A percentile compares a stretch with the other conserved stretches of the same genome.
Conservation (phyloP, 306 rosid species). For the Alnus glutinosa region DNA sequence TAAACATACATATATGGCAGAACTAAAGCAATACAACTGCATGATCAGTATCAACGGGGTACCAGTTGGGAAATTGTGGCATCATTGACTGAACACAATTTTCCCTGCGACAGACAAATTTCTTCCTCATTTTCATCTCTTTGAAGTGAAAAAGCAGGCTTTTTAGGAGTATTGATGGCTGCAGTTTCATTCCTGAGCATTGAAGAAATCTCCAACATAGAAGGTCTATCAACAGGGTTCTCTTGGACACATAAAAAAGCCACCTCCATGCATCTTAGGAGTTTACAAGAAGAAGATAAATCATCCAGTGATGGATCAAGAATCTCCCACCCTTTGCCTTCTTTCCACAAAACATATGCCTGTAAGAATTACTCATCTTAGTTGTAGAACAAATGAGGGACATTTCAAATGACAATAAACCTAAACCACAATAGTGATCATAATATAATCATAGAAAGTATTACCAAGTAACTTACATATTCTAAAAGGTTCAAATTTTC, state of each 20-base stretch:
- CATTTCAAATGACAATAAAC: background rate
- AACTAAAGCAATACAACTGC: no score
- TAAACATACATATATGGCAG: no score
- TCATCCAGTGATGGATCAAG: conserved; percentile 55
- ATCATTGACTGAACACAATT: no score
- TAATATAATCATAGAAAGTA: no score
- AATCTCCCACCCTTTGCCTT: conserved; percentile 46
- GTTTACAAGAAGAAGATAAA: conserved; percentile 38
- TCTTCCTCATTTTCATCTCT: conserved; percentile 12
- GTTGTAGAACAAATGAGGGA: background rate
- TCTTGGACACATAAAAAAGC: conserved; percentile 68
- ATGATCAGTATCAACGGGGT: no score
- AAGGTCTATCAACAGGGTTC: conserved; percentile 53
- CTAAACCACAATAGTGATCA: no score
- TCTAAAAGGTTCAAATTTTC: conserved; percentile 36
- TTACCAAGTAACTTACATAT: no score
- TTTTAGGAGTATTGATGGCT: conserved; percentile 37
- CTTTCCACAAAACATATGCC: conserved; percentile 62
- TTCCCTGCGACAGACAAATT: background rate
- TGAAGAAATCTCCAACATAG: conserved; percentile 64
- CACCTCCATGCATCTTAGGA: conserved; percentile 62
- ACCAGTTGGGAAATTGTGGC: no score
- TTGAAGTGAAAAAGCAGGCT: conserved; percentile 43
- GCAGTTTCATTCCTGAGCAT: conserved; percentile 47
- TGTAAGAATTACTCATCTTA: background rate